These are phyloP conservation scores for Choiromyces venosus DNA, from an alignment of 495 filamentous ascomycete species.

Conservation along the genomic window DNA sequence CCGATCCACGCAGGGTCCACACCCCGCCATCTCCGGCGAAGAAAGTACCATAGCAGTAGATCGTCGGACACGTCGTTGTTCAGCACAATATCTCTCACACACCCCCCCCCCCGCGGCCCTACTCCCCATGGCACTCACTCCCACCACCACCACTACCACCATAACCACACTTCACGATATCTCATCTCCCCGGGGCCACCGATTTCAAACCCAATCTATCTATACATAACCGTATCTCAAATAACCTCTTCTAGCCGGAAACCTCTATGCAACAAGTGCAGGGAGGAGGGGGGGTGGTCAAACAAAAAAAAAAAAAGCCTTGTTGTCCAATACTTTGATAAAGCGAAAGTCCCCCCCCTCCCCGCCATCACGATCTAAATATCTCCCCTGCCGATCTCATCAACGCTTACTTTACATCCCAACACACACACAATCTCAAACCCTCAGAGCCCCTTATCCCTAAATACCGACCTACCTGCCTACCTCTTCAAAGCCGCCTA, in stretches of 20 bases:
- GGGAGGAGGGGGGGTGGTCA: not conserved
- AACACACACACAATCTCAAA: not conserved
- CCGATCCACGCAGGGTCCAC: slow-evolving; percentile 26
- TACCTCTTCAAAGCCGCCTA: not conserved
- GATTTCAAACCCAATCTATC: not conserved
- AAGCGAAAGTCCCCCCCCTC: not conserved
- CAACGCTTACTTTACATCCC: not conserved
- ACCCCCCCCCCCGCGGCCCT: slow-evolving; percentile 10
- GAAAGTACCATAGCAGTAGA: slow-evolving; percentile 10
- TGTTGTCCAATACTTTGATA: not conserved
- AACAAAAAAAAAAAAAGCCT: too few species aligned
- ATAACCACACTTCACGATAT: not conserved
- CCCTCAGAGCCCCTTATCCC: not conserved
- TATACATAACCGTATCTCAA: not conserved
- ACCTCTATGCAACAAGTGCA: not conserved
- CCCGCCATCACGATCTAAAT: slow-evolving; percentile 3
- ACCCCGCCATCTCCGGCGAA: slow-evolving; percentile 31
- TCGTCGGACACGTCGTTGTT: slow-evolving; percentile 35
- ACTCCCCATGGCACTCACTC: not conserved
- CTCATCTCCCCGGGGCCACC: not conserved
- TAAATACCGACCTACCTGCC: too few species aligned
- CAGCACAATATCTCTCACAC: not conserved
- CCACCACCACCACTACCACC: not conserved
- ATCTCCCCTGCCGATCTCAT: slow-evolving; percentile 1
- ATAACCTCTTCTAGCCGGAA: not conserved